Evolutionary conservation across 108 stramenopile species (phyloP).

Genomic region (Cylindrotheca closterium): DNA sequence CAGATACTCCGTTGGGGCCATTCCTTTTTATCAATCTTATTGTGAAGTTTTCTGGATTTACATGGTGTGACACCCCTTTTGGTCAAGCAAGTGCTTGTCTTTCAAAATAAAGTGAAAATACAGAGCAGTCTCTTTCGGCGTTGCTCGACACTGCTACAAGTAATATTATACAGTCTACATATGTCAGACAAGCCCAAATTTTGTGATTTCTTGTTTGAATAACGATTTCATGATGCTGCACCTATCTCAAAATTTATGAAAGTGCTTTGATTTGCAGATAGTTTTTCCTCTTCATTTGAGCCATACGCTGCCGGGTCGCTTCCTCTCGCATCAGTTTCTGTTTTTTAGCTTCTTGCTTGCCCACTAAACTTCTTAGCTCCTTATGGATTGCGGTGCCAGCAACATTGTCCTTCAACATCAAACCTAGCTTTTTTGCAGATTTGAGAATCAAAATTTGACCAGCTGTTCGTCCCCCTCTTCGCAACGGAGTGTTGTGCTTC

Average conservation of each 20-base stretch:
- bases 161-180: no score
- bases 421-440: slow-evolving; percentile 76
- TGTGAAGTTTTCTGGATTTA: slow-evolving; percentile 11
- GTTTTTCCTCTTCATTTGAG: slow-evolving; percentile 89
- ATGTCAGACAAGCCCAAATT: no score
- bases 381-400: slow-evolving; percentile 81
- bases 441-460: slow-evolving; percentile 82
- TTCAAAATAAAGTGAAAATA: no score
- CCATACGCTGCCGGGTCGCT: slow-evolving; percentile 67
- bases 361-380: slow-evolving; percentile 65
- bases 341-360: slow-evolving; percentile 67
- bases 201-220: no score
- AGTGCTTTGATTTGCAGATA: slow-evolving; percentile 70
- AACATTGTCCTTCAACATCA: slow-evolving; percentile 55
- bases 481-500: not conserved
- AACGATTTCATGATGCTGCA: no score
- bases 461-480: slow-evolving; percentile 47
- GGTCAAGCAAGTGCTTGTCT: slow-evolving; percentile 9
- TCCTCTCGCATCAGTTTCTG: slow-evolving; percentile 55
- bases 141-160: no score
- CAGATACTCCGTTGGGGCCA: slow-evolving; percentile 15
- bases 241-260: no score
- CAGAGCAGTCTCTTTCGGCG: no score
- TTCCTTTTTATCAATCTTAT: slow-evolving; percentile 10
- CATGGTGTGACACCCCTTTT: slow-evolving; percentile 23